phyloP scores from a whole-genome alignment of 2,329 filamentous ascomycete species.

The Acrodontium crateriforme region DNA sequence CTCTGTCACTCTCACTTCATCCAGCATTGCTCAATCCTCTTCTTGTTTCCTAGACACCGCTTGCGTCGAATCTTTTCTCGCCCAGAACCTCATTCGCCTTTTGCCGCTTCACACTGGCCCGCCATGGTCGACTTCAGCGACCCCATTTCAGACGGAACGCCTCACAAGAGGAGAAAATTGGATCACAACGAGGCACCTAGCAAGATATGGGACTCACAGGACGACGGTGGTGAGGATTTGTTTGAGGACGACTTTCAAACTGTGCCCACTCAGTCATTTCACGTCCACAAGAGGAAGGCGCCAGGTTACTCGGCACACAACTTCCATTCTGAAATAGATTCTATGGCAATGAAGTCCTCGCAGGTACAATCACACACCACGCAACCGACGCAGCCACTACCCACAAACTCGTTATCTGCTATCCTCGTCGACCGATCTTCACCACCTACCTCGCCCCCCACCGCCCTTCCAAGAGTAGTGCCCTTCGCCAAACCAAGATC shows the following conservation, averaged over 20 bases:
- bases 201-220: conserved; percentile 23
- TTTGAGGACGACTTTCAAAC: conserved; percentile 39
- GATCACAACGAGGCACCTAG: conserved; percentile 4
- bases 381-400: conserved; percentile 48
- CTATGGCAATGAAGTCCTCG: conserved; percentile 5
- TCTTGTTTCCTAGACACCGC: no score
- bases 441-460: conserved; percentile 37
- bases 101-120: neutral
- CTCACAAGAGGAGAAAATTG: conserved; percentile 22
- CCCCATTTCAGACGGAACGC: conserved; percentile 21
- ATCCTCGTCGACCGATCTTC: conserved; percentile 84
- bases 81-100: neutral
- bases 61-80: no score
- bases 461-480: conserved; percentile 8
- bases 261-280: conserved; percentile 26
- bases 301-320: conserved; percentile 6
- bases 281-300: neutral
- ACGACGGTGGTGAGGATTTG: conserved; percentile 35
- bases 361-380: conserved; percentile 25
- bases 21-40: no score
- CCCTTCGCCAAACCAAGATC: conserved; percentile 20
- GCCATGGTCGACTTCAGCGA: conserved; percentile 21
- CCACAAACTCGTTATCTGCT: conserved; percentile 17
- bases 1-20: no score
- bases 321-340: conserved; percentile 11